These are phyloP conservation scores for Ganoderma lucidum DNA, from an alignment of 1,284 basidiomycete genomes.

Conservation along the genomic window DNA sequence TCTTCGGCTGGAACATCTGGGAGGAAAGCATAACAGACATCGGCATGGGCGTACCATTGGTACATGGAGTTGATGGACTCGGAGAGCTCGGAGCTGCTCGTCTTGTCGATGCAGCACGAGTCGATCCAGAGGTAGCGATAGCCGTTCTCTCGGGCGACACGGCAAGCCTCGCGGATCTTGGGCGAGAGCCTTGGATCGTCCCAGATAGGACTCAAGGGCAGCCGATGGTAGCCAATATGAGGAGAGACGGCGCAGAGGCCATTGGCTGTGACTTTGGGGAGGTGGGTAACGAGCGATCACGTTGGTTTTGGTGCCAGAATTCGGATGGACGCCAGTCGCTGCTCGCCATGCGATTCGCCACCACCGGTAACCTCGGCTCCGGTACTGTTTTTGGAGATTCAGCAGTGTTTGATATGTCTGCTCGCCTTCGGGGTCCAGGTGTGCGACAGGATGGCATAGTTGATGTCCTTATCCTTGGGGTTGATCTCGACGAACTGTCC, in stretches of 20 bases:
- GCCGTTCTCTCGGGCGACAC: neutral
- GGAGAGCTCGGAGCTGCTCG: slow-evolving; percentile 2
- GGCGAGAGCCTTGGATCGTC: neutral
- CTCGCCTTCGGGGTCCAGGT: neutral
- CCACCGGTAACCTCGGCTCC: neutral
- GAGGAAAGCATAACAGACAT: neutral
- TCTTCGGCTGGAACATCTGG: slow-evolving; percentile 9
- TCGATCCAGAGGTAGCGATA: neutral
- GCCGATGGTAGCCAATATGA: no score
- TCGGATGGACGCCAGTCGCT: no score
- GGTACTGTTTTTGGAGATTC: neutral
- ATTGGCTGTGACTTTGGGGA: no score
- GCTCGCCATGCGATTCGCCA: neutral
- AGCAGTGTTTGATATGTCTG: neutral
- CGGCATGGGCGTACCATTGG: neutral
- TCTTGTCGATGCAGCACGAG: slow-evolving; percentile 6
- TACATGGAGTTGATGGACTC: slow-evolving; percentile 6
- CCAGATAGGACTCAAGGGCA: neutral
- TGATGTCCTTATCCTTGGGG: neutral
- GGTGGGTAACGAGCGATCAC: no score
- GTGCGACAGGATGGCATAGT: neutral
- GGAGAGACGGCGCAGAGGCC: no score
- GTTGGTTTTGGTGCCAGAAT: no score
- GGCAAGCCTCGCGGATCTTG: neutral
- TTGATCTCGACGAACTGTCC: neutral